phyloP scores from a whole-genome alignment of 2,329 filamentous ascomycete genomes.

The Alternaria consortialis region DNA sequence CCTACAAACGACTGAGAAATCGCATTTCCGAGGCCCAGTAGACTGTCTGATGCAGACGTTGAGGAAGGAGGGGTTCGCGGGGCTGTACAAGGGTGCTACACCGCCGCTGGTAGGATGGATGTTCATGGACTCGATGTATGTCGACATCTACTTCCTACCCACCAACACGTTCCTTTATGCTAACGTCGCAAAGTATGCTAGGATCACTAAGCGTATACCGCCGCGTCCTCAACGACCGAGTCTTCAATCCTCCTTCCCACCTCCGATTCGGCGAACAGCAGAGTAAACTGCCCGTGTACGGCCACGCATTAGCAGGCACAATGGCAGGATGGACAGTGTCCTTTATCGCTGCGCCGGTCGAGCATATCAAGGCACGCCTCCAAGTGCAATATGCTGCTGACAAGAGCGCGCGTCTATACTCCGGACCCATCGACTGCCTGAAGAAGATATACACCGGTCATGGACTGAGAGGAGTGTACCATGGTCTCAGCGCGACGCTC shows the following conservation, averaged over 20 bases:
- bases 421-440: constrained; percentile 85
- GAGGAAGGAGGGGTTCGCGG: constrained; percentile 81
- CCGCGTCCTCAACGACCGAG: constrained; percentile 78
- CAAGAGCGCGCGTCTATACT: constrained; percentile 81
- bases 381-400: constrained; percentile 91
- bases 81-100: constrained; percentile 92
- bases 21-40: constrained; percentile 84
- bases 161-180: not conserved
- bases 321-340: constrained; percentile 89
- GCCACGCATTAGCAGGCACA: constrained; percentile 87
- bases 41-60: constrained; percentile 87
- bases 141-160: not conserved
- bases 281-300: constrained; percentile 73
- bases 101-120: constrained; percentile 97
- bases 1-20: constrained; percentile 80
- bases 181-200: constrained; percentile 69
- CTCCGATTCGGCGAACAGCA: constrained; percentile 48
- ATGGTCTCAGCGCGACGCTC: constrained; percentile 83
- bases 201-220: constrained; percentile 92
- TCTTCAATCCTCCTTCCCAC: constrained; percentile 72
- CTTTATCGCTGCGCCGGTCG: constrained; percentile 91
- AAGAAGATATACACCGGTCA: constrained; percentile 68
- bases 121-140: constrained; percentile 85
- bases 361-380: constrained; percentile 92
- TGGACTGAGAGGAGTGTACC: constrained; percentile 82